Evolutionary conservation across 2,329 filamentous ascomycete species (phyloP).

Genomic region (Clarireedia paspali): DNA sequence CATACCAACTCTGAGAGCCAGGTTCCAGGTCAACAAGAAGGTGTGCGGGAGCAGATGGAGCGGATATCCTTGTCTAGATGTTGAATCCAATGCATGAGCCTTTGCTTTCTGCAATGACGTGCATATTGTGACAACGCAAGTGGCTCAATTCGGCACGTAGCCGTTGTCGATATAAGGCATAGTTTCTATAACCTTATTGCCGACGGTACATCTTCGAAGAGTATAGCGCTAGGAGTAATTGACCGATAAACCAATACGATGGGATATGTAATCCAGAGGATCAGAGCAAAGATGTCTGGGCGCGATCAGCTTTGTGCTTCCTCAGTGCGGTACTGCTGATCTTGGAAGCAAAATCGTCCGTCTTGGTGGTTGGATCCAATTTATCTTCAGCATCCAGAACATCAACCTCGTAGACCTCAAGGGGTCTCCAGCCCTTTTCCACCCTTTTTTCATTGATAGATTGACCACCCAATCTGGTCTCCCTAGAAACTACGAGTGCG

Average conservation of each 20-base stretch:
- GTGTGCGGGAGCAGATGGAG: background rate
- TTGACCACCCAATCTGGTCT: conserved; percentile 76
- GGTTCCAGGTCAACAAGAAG: background rate
- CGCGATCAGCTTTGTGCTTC: conserved; percentile 34
- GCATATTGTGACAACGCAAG: conserved; percentile 6
- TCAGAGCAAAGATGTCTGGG: conserved; percentile 17
- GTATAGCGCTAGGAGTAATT: background rate
- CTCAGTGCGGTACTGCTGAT: conserved; percentile 88
- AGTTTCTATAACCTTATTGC: background rate
- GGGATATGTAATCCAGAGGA: background rate
- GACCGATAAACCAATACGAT: background rate
- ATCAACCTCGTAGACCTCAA: conserved; percentile 84
- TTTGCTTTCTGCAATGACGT: conserved; percentile 9
- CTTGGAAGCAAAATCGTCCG: conserved; percentile 67
- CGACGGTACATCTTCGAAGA: background rate
- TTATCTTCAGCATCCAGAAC: conserved; percentile 66
- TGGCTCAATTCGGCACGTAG: background rate
- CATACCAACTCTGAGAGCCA: background rate
- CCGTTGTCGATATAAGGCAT: background rate
- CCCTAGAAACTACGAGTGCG: conserved; percentile 77
- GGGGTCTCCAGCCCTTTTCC: conserved; percentile 65
- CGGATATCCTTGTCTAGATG: background rate
- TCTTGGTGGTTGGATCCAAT: conserved; percentile 34
- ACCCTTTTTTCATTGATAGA: conserved; percentile 78
- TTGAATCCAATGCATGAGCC: conserved; percentile 3